phyloP scores from a whole-genome alignment of 345 rosid species.

The Ceriops zippeliana region DNA sequence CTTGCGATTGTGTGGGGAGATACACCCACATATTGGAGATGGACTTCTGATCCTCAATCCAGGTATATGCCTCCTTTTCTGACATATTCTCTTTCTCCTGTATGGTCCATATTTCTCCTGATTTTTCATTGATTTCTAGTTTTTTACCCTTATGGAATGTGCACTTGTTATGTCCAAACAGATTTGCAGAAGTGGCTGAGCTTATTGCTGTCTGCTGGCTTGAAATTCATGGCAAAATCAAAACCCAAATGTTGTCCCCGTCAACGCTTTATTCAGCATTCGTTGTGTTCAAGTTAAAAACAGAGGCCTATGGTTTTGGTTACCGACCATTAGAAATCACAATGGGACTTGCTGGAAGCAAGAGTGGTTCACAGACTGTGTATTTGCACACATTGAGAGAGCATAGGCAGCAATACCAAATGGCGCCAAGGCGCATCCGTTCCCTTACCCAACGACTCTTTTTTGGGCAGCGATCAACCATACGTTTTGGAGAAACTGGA shows the following conservation, averaged over 20 bases:
- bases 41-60: slow-evolving; percentile 10
- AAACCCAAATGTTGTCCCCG: slow-evolving; percentile 20
- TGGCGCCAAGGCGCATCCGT: neutral
- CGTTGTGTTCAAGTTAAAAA: slow-evolving; percentile 28
- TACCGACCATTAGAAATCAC: slow-evolving; percentile 10
- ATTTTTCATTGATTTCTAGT: neutral
- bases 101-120: neutral
- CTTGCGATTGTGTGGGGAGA: slow-evolving; percentile 32
- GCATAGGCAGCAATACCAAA: neutral
- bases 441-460: neutral
- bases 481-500: neutral
- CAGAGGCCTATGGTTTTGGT: slow-evolving; percentile 10
- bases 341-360: slow-evolving; percentile 15
- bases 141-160: neutral
- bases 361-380: neutral
- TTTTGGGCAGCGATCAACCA: neutral
- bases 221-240: slow-evolving; percentile 30
- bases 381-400: slow-evolving; percentile 14
- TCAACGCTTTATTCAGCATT: slow-evolving; percentile 24
- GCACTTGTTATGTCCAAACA: neutral
- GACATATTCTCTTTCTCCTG: neutral
- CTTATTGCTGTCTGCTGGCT: slow-evolving; percentile 26
- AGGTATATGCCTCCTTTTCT: neutral
- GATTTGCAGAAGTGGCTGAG: slow-evolving; percentile 32
- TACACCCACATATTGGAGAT: slow-evolving; percentile 22